phyloP scores from a whole-genome alignment of 495 filamentous ascomycete species.

The Copromyces sp. region DNA sequence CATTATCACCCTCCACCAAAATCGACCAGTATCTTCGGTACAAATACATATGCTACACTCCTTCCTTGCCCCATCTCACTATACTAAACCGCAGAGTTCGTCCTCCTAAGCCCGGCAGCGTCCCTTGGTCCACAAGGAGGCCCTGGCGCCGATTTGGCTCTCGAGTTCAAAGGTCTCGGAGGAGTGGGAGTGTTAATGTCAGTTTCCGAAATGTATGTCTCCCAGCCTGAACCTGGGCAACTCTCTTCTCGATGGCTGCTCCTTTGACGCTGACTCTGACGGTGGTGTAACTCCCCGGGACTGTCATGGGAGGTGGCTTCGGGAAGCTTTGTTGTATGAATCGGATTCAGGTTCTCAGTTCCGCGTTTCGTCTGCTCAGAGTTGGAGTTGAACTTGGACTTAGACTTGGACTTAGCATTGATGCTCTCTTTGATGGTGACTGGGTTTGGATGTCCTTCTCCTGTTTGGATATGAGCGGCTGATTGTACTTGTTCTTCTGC shows the following conservation, averaged over 20 bases:
- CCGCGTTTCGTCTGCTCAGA: not conserved
- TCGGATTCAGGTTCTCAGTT: not conserved
- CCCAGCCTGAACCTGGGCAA: not conserved
- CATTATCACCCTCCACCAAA: not conserved
- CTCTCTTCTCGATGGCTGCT: not conserved
- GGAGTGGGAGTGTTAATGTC: not conserved
- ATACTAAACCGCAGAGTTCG: not conserved
- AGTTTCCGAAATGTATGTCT: constrained; percentile 1
- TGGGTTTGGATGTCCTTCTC: not conserved
- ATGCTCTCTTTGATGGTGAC: not conserved
- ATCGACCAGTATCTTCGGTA: not conserved
- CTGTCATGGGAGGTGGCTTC: not conserved
- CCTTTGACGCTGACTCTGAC: not conserved
- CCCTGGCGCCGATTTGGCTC: not conserved
- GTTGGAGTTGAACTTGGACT: not conserved
- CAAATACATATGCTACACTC: not conserved
- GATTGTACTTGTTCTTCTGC: not conserved
- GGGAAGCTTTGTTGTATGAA: not conserved
- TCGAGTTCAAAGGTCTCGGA: not conserved
- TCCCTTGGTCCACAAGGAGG: no score
- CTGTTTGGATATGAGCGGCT: not conserved
- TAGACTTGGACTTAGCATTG: not conserved
- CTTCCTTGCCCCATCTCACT: not conserved
- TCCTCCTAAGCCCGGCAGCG: not conserved
- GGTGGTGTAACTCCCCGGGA: not conserved